Base-by-base conservation (phyloP, 2,329 filamentous ascomycete genomes). In the Fusarium oxysporum region DNA sequence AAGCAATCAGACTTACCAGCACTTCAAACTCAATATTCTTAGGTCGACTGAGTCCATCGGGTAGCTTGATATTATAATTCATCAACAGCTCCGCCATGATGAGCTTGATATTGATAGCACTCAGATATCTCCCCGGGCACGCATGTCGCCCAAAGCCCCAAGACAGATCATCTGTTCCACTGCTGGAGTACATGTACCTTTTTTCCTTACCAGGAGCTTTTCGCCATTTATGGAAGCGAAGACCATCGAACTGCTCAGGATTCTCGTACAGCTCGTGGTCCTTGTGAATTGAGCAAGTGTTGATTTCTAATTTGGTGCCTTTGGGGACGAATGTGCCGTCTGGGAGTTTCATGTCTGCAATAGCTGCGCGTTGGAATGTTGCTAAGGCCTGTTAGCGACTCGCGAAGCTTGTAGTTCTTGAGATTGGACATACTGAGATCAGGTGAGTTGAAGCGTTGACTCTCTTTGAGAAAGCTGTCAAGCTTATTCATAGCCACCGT, bases 401-500 rank as follows among this genome's bases (percentile, higher is more conserved):
- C 2, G 0, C 3, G 0, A 8, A 3, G 3, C 0, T 6, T 1
- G 3, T 13, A 2, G 1, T 10, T 1, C 0, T 8, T 35, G 8
- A 5, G 3, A 2, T 0, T 19, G 2, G 1, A 50, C 74, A 0
- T 61, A 76, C 74, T 72, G 4, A 73, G 54, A 30, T 76, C 70
- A 0, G 75, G 71, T 1, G 76, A 77, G 11, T 70, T 57, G 3
- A 76, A 61, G 1, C 76, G 60, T 17, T 76, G 76, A 2, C 70
- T 75, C 35, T 78, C 75, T 9, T 74, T 76, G 23, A 77, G 66
- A 14, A 75, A 77, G 3, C 73, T 74, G 33, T 77, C 75, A 1
- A 77, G 72, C 10, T 76, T 76, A 21, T 71, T 56, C 68, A 71
- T 68, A 0, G 47, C 50, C 1, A 40, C 10, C 0, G 47, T 40